Base-by-base conservation (phyloP, 2,329 filamentous ascomycete genomes). In the Tolypocladium sp. region DNA sequence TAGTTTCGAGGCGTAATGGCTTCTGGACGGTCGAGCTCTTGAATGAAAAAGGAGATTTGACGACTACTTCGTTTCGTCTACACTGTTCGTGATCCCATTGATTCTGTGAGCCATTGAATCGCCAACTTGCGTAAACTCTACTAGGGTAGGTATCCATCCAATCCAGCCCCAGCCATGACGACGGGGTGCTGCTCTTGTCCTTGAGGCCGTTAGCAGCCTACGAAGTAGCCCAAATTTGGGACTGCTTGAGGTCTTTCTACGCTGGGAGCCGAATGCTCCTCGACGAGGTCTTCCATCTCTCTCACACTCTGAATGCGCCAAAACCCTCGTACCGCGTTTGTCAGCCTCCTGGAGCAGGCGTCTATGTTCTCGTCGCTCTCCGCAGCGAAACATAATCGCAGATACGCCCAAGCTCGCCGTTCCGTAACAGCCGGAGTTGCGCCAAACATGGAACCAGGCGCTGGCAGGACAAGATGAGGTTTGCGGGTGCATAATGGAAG, bases 1-100 rank as follows among this genome's bases (percentile, higher is more conserved):
- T 72, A 65, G 65, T 70, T 71, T 68, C 63, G 71, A 72, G 71
- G 71, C 71, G 71, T 69, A 70, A 72, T 62, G 71, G 70, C 70
- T 72, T 73, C 69, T 68, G 69, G 66, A 72, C 64, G 64, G 65
- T 69, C 70, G 66, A 71, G 63, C 66, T 71, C 64, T 67, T 69
- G 64, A 69, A 70, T 69, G 68, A 64, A 67, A 71, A 70, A 63
- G 60, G 65, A 70, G 69, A 70, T 70, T 71, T 70, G 65, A 70
- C 25, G 54, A 51, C 22, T 33, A 44, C 17, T 13, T 27, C 25
- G 12, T 40, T 13, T 37, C 15, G 20, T 51, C n/a, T 54, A 7
- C 13, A 8, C 5, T 17, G 27, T 13, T 51, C 3, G 22, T 42
- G 17, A 40, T 30, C 0, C n/a, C 3, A 4, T 49, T 8, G 25